Evolutionary conservation across 176 grass and related monocot species (phyloP).

Genomic region (Oropetium thomaeum): DNA sequence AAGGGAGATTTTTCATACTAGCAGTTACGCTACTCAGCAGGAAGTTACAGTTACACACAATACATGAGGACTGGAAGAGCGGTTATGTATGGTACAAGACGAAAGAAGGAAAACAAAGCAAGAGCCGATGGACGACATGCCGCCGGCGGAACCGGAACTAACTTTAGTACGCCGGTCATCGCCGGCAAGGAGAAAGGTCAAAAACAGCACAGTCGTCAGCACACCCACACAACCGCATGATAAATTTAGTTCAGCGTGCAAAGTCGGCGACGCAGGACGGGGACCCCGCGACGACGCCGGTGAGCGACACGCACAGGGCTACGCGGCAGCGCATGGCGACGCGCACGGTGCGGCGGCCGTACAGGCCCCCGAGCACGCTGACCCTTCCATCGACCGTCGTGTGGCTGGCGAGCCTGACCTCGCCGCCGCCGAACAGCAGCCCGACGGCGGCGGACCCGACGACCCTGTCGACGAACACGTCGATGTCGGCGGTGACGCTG

Average conservation of each 20-base stretch:
- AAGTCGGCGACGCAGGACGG: constrained; percentile 45
- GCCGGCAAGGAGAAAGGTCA: neutral
- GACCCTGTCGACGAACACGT: constrained; percentile 46
- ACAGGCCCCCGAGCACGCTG: constrained; percentile 38
- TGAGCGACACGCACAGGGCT: neutral
- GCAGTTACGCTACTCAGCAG: too few relatives aligned
- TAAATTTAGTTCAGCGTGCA: neutral
- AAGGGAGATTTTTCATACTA: too few relatives aligned
- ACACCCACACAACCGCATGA: neutral
- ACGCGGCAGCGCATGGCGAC: constrained; percentile 38
- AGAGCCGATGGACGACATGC: neutral
- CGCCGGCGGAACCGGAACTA: neutral
- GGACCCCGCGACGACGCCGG: neutral
- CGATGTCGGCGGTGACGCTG: constrained; percentile 6
- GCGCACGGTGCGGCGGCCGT: constrained; percentile 37
- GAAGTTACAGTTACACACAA: neutral
- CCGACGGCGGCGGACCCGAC: constrained; percentile 21
- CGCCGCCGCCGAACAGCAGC: constrained; percentile 40
- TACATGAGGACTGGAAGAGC: neutral
- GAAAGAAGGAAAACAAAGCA: neutral
- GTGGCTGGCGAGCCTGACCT: constrained; percentile 30
- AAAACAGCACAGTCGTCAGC: constrained; percentile 6
- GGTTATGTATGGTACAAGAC: neutral
- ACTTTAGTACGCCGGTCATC: constrained; percentile 22
- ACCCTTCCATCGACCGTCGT: constrained; percentile 36